Evolutionary conservation across 2,329 filamentous ascomycete species (phyloP).

Genomic region (Aspergillus bombycis): DNA sequence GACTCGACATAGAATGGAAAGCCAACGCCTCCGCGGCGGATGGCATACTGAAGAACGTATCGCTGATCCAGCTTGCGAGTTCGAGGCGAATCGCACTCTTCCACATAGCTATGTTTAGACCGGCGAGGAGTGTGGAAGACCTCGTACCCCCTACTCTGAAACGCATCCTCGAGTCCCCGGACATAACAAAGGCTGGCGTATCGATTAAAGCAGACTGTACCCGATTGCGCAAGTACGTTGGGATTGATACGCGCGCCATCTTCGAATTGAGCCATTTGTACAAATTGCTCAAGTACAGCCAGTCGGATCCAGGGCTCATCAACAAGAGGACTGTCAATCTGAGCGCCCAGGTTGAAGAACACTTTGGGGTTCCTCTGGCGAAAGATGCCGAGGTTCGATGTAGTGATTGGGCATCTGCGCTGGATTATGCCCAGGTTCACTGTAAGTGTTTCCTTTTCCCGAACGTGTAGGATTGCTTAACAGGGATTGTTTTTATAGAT

Average conservation of each 20-base stretch:
- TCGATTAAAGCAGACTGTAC: slow-evolving; percentile 71
- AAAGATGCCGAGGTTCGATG: slow-evolving; percentile 72
- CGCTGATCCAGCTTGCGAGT: slow-evolving; percentile 80
- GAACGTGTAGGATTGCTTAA: slow-evolving; percentile 23
- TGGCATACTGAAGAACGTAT: slow-evolving; percentile 69
- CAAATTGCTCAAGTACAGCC: slow-evolving; percentile 71
- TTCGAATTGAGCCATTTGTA: slow-evolving; percentile 85
- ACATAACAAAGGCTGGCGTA: slow-evolving; percentile 76
- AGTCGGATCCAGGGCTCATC: slow-evolving; percentile 57
- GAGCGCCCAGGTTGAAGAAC: slow-evolving; percentile 69
- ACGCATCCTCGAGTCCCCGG: slow-evolving; percentile 70
- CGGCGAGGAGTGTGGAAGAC: slow-evolving; percentile 47
- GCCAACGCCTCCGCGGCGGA: slow-evolving; percentile 50
- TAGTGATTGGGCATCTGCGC: slow-evolving; percentile 71
- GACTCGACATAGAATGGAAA: slow-evolving; percentile 89
- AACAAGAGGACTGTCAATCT: slow-evolving; percentile 70
- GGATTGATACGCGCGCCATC: slow-evolving; percentile 65
- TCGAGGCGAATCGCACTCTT: slow-evolving; percentile 78
- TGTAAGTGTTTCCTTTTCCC: slow-evolving; percentile 57
- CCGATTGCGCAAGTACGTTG: slow-evolving; percentile 68
- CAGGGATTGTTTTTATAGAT: slow-evolving; percentile 53
- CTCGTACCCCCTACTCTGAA: slow-evolving; percentile 73
- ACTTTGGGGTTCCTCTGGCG: slow-evolving; percentile 72
- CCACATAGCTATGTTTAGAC: slow-evolving; percentile 70
- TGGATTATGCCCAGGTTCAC: slow-evolving; percentile 67